Base-by-base conservation (phyloP, 441 rosid genomes). In the Bocquillonia castaneifolia region DNA sequence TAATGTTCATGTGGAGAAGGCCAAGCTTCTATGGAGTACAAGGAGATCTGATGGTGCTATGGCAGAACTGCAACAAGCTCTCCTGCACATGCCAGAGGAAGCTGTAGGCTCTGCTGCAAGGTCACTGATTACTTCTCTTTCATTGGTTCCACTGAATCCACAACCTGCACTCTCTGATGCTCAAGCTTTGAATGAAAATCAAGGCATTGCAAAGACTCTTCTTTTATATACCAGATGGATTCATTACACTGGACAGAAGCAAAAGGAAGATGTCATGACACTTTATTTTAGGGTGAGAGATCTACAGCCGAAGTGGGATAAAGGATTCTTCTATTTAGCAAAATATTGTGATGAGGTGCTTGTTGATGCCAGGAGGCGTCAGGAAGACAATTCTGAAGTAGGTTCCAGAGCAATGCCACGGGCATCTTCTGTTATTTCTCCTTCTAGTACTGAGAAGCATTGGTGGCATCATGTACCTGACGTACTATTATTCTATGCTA, bases 221-320 rank as follows among this genome's bases (percentile, higher is more conserved):
- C 99, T 95, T 42, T 83, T 95, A 63, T 95, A 95, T 74, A 72
- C 98, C 73, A 85, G 91, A 83, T 92, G 99, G 98, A 92, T 88
- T 74, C 99, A 92, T 80, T 83, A 79, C 77, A 92, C 92, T 15
- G 97, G 99, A 57, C 98, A 91, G 81, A 95, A 89, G 77, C 96
- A 91, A 85, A 92, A 90, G 81, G 96, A 95, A 84, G 99, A 95
- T 79, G 98, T 95, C 59, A 83, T 95, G 68, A 77, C 79, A 74
- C 96, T 95, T 71, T 95, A 92, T 83, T 80, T 87, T 66, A 85
- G 88, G 83, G 99, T 91, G 77, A 86, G 84, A 75, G 99, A 89
- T 65, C 77, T 95, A 84, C 96, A 84, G 79, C 99, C 98, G 26
- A 81, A 79, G 77, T 90, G 96, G 96, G 99, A 95, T 69, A 92